Evolutionary conservation across 805 yeast species (phyloP).

Genomic region (Candida caryicola): DNA sequence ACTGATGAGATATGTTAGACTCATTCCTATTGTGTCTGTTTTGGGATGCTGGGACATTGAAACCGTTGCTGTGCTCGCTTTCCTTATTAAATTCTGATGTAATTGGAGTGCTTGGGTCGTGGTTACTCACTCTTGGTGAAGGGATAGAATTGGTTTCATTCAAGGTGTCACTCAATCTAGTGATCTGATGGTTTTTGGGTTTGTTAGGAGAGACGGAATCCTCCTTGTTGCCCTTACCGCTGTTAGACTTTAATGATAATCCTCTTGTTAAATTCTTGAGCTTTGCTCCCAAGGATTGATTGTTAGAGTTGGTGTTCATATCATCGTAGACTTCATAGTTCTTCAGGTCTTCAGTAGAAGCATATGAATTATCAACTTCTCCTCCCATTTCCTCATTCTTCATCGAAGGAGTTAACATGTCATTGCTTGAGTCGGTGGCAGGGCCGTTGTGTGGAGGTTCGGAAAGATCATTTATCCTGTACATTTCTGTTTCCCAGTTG

Average conservation of each 20-base stretch:
- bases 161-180: constrained; percentile 27
- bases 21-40: constrained; percentile 23
- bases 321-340: constrained; percentile 8
- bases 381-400: constrained; percentile 22
- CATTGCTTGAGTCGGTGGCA: constrained; percentile 11
- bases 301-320: constrained; percentile 5
- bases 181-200: constrained; percentile 5
- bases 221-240: constrained; percentile 11
- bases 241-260: constrained; percentile 28
- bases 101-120: constrained; percentile 6
- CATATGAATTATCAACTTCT: constrained; percentile 1
- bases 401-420: constrained; percentile 32
- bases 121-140: constrained; percentile 3
- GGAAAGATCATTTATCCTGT: constrained; percentile 38
- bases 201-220: neutral
- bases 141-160: constrained; percentile 13
- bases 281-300: constrained; percentile 31
- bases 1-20: constrained; percentile 19
- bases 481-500: constrained; percentile 71
- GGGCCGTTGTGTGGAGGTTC: constrained; percentile 14
- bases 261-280: constrained; percentile 45
- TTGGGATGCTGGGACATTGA: neutral
- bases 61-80: constrained; percentile 6
- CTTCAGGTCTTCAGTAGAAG: constrained; percentile 6
- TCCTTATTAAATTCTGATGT: constrained; percentile 9